A percentile compares a stretch with the other conserved stretches of the same genome.
Evolutionary conservation across 306 rosid genomes (phyloP).

Genomic region (Cyamopsis tetragonoloba): DNA sequence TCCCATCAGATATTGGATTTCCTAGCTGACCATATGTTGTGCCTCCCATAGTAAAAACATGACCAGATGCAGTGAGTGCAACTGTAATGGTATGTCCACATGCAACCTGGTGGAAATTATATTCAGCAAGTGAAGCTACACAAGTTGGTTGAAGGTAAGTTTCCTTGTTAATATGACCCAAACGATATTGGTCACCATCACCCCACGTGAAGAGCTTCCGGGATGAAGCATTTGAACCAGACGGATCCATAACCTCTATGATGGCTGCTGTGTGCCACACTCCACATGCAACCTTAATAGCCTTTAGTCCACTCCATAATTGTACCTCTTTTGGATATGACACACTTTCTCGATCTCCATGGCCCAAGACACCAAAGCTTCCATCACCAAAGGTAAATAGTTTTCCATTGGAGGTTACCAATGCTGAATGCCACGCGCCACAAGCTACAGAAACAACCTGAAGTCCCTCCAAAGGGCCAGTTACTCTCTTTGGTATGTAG

Average conservation of each 20-base stretch:
- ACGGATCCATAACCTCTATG: slow-evolving; percentile 62
- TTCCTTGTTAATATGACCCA: slow-evolving; percentile 85
- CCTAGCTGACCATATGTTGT: slow-evolving; percentile 79
- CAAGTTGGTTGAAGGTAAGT: slow-evolving; percentile 78
- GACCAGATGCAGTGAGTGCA: slow-evolving; percentile 89
- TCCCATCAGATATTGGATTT: slow-evolving; percentile 76
- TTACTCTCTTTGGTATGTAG: slow-evolving; percentile 73
- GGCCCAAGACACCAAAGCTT: slow-evolving; percentile 86
- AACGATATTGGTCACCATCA: slow-evolving; percentile 83
- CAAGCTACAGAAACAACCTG: slow-evolving; percentile 86
- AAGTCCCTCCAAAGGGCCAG: slow-evolving; percentile 72
- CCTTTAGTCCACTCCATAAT: slow-evolving; percentile 60
- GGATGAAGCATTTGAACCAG: slow-evolving; percentile 45
- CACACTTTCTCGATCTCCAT: slow-evolving; percentile 69
- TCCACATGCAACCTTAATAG: slow-evolving; percentile 85
- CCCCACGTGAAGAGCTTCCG: slow-evolving; percentile 92
- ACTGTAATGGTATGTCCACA: slow-evolving; percentile 83
- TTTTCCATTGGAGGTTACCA: slow-evolving; percentile 71
- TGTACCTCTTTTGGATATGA: slow-evolving; percentile 79
- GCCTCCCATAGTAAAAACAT: slow-evolving; percentile 86
- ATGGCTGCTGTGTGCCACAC: slow-evolving; percentile 98
- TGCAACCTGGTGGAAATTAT: slow-evolving; percentile 75
- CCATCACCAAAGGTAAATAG: slow-evolving; percentile 95
- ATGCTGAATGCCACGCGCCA: slow-evolving; percentile 92
- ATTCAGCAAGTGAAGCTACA: slow-evolving; percentile 79